Percentiles rank a stretch among this genome's conserved stretches.
These are phyloP conservation scores for Pythium angustatum DNA, from an alignment of 352 stramenopile genomes.

Conservation along the genomic window DNA sequence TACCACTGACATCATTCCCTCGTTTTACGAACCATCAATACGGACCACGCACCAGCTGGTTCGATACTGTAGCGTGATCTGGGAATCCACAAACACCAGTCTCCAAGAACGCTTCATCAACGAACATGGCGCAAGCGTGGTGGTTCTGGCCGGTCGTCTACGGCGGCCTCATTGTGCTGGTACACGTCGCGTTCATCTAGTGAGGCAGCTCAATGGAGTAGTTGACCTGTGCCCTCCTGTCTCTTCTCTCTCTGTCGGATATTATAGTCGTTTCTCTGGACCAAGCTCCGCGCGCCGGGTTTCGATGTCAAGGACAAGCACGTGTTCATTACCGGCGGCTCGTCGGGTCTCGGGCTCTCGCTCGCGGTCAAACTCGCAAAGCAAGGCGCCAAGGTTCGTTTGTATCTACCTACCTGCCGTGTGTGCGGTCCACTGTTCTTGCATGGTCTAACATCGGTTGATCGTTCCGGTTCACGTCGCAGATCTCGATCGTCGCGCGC, in stretches of 20 bases:
- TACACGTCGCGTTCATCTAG: too few species aligned
- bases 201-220: too few species aligned
- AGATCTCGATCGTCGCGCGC: conserved; percentile 67
- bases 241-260: background rate
- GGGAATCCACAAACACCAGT: background rate
- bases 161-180: conserved; percentile 54
- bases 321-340: conserved; percentile 78
- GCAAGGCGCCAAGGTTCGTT: conserved; percentile 51
- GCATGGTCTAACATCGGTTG: too few species aligned
- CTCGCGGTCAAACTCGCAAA: conserved; percentile 71
- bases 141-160: conserved; percentile 28
- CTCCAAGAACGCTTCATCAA: background rate
- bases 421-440: too few species aligned
- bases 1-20: too few species aligned
- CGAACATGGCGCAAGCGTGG: conserved; percentile 22
- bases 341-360: conserved; percentile 64
- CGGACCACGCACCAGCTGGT: too few species aligned
- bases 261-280: conserved; percentile 64
- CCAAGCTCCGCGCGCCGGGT: conserved; percentile 59
- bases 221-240: too few species aligned
- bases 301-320: conserved; percentile 81
- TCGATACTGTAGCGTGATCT: too few species aligned
- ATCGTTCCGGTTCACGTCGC: too few species aligned
- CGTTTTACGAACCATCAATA: too few species aligned
- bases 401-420: background rate